phyloP scores from a whole-genome alignment of 441 rosid species.

The Sinapis alba region DNA sequence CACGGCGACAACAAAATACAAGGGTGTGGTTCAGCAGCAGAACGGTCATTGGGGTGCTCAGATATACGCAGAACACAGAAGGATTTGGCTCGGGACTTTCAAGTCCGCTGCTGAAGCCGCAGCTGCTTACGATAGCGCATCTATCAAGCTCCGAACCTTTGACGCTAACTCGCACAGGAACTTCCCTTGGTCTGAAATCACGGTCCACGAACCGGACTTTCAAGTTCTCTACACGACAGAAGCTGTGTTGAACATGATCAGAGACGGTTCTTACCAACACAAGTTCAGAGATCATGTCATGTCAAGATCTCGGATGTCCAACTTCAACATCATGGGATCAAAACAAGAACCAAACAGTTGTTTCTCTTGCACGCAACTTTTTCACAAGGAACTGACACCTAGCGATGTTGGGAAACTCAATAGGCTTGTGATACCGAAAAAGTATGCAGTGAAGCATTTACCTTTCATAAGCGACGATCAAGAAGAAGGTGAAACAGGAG shows the following conservation, averaged over 20 bases:
- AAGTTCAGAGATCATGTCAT: too few relatives aligned
- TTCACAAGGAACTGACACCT: slow-evolving; percentile 74
- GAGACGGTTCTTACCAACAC: slow-evolving; percentile 63
- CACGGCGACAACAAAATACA: slow-evolving; percentile 20
- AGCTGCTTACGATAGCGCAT: slow-evolving; percentile 61
- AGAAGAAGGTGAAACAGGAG: slow-evolving; percentile 9
- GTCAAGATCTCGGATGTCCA: too few relatives aligned
- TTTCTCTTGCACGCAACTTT: too few relatives aligned
- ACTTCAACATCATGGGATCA: too few relatives aligned
- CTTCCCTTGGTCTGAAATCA: slow-evolving; percentile 56
- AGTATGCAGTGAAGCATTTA: slow-evolving; percentile 54
- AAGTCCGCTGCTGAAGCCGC: slow-evolving; percentile 56
- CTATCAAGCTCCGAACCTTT: slow-evolving; percentile 43
- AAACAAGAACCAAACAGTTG: too few relatives aligned
- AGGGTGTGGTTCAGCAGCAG: slow-evolving; percentile 57
- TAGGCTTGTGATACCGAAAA: background rate
- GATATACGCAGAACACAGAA: slow-evolving; percentile 55
- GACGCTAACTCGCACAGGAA: slow-evolving; percentile 57
- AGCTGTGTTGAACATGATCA: slow-evolving; percentile 61
- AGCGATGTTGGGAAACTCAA: slow-evolving; percentile 68
- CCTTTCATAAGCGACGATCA: slow-evolving; percentile 35
- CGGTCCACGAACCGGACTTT: slow-evolving; percentile 53
- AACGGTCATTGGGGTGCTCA: slow-evolving; percentile 69
- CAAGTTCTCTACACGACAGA: slow-evolving; percentile 46
- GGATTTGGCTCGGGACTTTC: slow-evolving; percentile 70